Percentiles rank a stretch among this genome's conserved stretches.
phyloP scores from a whole-genome alignment of 305 asterid species.

The Striga hermonthica region DNA sequence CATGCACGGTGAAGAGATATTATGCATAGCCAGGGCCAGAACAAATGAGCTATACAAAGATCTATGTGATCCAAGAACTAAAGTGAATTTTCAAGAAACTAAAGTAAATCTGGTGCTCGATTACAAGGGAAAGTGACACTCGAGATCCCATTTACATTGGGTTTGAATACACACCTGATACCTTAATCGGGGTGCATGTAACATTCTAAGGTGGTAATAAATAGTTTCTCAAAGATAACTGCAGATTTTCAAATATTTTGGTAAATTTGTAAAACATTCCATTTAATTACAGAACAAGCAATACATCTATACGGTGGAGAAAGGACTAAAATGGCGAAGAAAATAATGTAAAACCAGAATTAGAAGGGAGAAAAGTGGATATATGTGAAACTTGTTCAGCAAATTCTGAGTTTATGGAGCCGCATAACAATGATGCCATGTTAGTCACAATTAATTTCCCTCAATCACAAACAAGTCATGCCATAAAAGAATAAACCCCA shows the following conservation, averaged over 20 bases:
- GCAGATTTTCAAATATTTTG: background rate
- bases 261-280: too few species aligned
- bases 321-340: too few species aligned
- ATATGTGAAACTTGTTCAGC: background rate
- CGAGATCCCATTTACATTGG: background rate
- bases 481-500: too few species aligned
- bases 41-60: background rate
- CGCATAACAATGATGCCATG: background rate
- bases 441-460: too few species aligned
- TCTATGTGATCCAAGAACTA: background rate
- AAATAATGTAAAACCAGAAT: too few species aligned
- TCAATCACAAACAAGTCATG: too few species aligned
- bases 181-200: background rate
- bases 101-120: background rate
- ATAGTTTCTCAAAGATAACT: background rate
- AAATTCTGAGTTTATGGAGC: background rate
- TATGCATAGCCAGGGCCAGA: constrained; percentile 8
- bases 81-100: too few species aligned
- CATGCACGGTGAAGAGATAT: constrained; percentile 6
- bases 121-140: background rate
- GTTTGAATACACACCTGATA: too few species aligned
- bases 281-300: too few species aligned
- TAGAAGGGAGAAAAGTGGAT: background rate
- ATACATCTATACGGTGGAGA: too few species aligned
- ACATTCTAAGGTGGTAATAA: background rate